Evolutionary conservation across 371 early-diverging fungal genomes (phyloP).

Genomic region (Rhizomucor miehei): DNA sequence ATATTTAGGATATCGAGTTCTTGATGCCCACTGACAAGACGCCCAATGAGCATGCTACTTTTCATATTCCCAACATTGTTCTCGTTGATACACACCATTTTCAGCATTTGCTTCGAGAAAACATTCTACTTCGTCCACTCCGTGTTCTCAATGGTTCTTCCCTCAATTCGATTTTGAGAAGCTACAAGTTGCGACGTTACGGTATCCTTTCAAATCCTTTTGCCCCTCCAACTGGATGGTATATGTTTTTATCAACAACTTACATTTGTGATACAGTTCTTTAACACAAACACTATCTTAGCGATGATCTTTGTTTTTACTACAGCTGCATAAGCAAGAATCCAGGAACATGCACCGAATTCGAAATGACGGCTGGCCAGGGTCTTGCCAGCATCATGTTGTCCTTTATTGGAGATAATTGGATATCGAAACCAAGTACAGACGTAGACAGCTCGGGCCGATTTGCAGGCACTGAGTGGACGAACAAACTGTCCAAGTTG

Average conservation of each 20-base stretch:
- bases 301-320: slow-evolving; percentile 34
- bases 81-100: no score
- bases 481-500: no score
- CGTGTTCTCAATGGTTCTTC: slow-evolving; percentile 27
- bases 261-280: no score
- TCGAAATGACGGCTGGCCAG: slow-evolving; percentile 68
- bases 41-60: no score
- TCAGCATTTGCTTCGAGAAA: slow-evolving; percentile 61
- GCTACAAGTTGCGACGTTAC: slow-evolving; percentile 47
- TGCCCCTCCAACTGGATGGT: neutral
- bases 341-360: slow-evolving; percentile 42
- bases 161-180: no score
- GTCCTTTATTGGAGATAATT: slow-evolving; percentile 1
- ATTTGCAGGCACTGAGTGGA: neutral
- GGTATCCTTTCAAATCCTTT: slow-evolving; percentile 5
- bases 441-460: neutral
- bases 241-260: neutral
- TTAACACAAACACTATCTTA: no score
- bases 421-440: neutral
- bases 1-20: neutral
- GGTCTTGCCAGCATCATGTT: slow-evolving; percentile 63
- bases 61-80: no score
- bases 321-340: slow-evolving; percentile 40
- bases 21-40: no score
- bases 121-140: slow-evolving; percentile 47